Conservation (phyloP, 306 rosid species). For the Mimosa pudica region DNA sequence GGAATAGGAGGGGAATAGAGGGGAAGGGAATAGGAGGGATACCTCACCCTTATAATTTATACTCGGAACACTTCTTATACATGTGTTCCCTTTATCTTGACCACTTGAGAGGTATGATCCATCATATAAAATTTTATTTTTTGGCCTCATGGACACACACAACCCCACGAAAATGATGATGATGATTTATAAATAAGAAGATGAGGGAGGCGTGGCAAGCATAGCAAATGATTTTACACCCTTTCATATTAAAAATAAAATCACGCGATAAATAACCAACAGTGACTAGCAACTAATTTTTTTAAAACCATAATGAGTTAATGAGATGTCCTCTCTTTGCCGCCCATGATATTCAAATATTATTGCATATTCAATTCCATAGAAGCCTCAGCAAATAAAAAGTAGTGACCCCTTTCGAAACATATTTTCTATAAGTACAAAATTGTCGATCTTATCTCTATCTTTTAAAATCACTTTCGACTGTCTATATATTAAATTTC, state of each 20-base stretch:
- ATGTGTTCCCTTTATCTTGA: not conserved
- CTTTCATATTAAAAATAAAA: not conserved
- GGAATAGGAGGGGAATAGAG: too few relatives aligned
- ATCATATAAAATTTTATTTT: too few relatives aligned
- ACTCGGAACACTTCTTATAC: not conserved
- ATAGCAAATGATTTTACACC: not conserved
- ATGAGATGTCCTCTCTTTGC: too few relatives aligned
- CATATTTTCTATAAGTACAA: too few relatives aligned
- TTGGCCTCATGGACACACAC: too few relatives aligned
- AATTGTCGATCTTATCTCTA: too few relatives aligned
- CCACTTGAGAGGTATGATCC: not conserved
- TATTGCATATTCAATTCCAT: not conserved
- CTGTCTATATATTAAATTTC: not conserved
- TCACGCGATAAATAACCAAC: not conserved
- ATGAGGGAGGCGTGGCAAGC: not conserved
- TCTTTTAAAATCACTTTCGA: not conserved
- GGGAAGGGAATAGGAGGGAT: too few relatives aligned
- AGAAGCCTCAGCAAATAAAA: too few relatives aligned
- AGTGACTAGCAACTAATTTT: not conserved
- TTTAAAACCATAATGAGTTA: too few relatives aligned
- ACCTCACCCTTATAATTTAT: too few relatives aligned
- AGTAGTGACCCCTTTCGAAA: not conserved
- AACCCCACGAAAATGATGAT: too few relatives aligned
- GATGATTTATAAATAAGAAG: not conserved
- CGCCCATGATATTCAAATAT: not conserved